phyloP scores from a whole-genome alignment of 2,329 filamentous ascomycete species.

The Fusarium pseudoanthophilum region DNA sequence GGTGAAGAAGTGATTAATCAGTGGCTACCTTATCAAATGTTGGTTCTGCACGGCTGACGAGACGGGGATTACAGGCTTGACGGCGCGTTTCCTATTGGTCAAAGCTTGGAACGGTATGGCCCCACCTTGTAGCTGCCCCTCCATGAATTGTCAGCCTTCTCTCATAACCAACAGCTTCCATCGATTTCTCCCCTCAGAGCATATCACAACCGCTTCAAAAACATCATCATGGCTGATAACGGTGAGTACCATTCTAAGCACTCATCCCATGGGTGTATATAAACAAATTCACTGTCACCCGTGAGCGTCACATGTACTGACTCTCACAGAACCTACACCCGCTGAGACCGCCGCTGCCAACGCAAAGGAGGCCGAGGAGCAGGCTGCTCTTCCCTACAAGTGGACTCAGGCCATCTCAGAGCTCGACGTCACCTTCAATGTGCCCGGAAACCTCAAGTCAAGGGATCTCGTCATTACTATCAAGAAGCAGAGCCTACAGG shows the following conservation, averaged over 20 bases:
- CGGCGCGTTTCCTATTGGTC: conserved; percentile 35
- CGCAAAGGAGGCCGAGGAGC: conserved; percentile 84
- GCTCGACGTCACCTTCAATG: conserved; percentile 79
- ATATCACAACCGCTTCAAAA: conserved; percentile 7
- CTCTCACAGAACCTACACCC: conserved; percentile 59
- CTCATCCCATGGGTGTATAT: rapidly evolving
- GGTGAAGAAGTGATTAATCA: conserved; percentile 12
- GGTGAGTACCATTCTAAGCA: not conserved
- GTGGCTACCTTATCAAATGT: not conserved
- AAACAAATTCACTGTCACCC: rapidly evolving
- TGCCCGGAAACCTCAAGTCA: conserved; percentile 86
- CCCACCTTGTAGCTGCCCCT: conserved; percentile 17
- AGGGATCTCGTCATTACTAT: conserved; percentile 86
- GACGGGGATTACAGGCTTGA: conserved; percentile 13
- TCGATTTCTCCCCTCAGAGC: conserved; percentile 22
- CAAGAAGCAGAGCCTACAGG: conserved; percentile 80
- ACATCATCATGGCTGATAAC: conserved; percentile 55
- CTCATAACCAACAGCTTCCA: conserved; percentile 38
- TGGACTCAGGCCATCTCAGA: conserved; percentile 95
- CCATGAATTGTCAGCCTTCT: conserved; percentile 47
- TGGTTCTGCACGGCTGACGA: conserved; percentile 43
- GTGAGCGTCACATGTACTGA: not conserved
- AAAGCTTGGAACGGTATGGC: not conserved
- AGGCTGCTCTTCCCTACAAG: conserved; percentile 93
- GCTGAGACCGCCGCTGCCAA: conserved; percentile 68